Conservation (phyloP, 805 yeast genomes). For the Myxozyma neglecta region DNA sequence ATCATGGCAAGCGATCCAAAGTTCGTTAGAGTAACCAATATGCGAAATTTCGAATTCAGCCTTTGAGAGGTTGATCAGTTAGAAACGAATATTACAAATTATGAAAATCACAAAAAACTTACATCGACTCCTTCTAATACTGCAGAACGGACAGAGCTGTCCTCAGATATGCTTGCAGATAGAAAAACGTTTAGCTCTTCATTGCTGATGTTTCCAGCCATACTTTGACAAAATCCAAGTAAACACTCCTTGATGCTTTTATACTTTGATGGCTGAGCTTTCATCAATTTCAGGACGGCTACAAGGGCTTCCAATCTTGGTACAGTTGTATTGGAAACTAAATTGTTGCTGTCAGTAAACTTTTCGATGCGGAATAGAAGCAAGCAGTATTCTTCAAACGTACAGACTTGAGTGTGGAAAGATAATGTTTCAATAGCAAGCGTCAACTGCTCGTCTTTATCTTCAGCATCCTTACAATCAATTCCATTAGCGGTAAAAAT, state of each 20-base stretch:
- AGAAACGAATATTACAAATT: background rate
- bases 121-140: conserved; percentile 59
- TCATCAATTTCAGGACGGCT: conserved; percentile 64
- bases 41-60: conserved; percentile 61
- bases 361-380: too few relatives aligned
- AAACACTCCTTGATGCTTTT: conserved; percentile 83
- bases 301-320: conserved; percentile 68
- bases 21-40: conserved; percentile 57
- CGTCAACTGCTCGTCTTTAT: conserved; percentile 84
- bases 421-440: conserved; percentile 44
- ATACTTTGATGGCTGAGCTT: conserved; percentile 68
- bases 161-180: conserved; percentile 57
- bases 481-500: conserved; percentile 67
- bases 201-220: conserved; percentile 59
- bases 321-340: conserved; percentile 58
- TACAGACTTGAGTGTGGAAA: conserved; percentile 52
- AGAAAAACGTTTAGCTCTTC: conserved; percentile 62
- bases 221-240: conserved; percentile 70
- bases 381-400: conserved; percentile 38
- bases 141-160: conserved; percentile 71
- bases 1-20: conserved; percentile 79
- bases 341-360: background rate
- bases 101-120: background rate
- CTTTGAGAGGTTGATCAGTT: conserved; percentile 8
- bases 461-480: conserved; percentile 55